Conservation (phyloP, 1,284 basidiomycete species). For the Marasmius sp. region DNA sequence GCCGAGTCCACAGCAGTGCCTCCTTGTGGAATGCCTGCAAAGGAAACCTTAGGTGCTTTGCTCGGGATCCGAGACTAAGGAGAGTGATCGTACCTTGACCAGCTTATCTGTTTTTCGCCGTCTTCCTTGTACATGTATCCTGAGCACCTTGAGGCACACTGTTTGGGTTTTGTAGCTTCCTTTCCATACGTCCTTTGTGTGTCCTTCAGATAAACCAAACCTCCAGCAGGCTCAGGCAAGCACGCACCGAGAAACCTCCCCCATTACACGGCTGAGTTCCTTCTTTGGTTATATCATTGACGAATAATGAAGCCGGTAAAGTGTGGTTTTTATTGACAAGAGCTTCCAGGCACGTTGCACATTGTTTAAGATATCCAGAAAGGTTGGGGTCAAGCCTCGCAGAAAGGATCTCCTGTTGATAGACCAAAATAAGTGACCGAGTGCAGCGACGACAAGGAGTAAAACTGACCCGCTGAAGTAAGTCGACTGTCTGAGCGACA, state of each 20-base stretch:
- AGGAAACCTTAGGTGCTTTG: not conserved
- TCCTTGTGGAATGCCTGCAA: constrained; percentile 11
- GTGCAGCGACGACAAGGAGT: not conserved
- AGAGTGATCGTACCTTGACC: constrained; percentile 1
- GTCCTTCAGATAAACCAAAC: not conserved
- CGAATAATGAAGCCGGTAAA: not conserved
- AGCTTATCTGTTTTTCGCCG: not conserved
- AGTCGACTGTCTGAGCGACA: not conserved
- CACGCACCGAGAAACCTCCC: not conserved
- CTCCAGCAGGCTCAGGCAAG: not conserved
- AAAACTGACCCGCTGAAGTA: not conserved
- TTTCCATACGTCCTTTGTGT: constrained; percentile 9
- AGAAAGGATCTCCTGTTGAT: not conserved
- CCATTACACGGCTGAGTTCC: not conserved
- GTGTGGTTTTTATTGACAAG: not conserved
- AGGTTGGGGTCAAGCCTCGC: not conserved
- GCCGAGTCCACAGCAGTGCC: constrained; percentile 13
- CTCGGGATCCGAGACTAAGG: too few species aligned
- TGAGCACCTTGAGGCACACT: constrained; percentile 14
- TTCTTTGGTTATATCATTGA: not conserved
- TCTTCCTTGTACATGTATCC: constrained; percentile 1
- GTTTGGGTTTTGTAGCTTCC: not conserved
- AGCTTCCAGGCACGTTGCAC: not conserved
- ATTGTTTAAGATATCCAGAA: not conserved
- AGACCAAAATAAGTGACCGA: not conserved